Evolutionary conservation across 495 filamentous ascomycete species (phyloP).

Genomic region (Penicillium maclennaniae): DNA sequence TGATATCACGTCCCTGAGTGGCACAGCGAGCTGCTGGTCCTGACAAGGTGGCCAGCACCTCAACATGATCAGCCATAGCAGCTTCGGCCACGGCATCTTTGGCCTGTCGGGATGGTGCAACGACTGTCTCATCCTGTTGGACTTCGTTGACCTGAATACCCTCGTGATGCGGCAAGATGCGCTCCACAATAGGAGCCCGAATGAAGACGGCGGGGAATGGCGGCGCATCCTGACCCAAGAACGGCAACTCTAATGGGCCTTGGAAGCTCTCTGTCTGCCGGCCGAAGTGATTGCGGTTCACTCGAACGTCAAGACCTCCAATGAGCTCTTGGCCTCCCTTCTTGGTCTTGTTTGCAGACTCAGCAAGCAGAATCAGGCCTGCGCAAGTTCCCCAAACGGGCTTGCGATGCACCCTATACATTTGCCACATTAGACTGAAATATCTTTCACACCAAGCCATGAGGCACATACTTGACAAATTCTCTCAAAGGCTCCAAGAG

Average conservation of each 20-base stretch:
- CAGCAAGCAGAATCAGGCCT: slow-evolving; percentile 85
- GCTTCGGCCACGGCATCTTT: slow-evolving; percentile 40
- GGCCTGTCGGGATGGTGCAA: slow-evolving; percentile 58
- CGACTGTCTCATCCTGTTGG: slow-evolving; percentile 55
- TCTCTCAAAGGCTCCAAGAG: slow-evolving; percentile 80
- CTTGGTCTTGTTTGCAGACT: slow-evolving; percentile 84
- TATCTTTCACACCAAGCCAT: neutral
- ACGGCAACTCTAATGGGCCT: slow-evolving; percentile 68
- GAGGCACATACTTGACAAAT: slow-evolving; percentile 79
- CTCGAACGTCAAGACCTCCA: slow-evolving; percentile 84
- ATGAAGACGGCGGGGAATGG: slow-evolving; percentile 89
- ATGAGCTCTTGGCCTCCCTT: slow-evolving; percentile 90
- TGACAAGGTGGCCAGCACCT: slow-evolving; percentile 49
- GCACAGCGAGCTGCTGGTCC: slow-evolving; percentile 41
- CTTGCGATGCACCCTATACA: slow-evolving; percentile 51
- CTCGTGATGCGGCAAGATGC: slow-evolving; percentile 57
- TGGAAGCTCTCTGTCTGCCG: slow-evolving; percentile 92
- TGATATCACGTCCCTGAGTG: slow-evolving; percentile 35
- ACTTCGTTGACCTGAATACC: slow-evolving; percentile 51
- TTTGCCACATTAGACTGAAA: slow-evolving; percentile 19
- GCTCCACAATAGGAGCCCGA: slow-evolving; percentile 88
- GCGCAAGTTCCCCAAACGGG: slow-evolving; percentile 97
- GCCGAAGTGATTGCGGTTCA: slow-evolving; percentile 95
- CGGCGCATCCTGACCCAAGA: slow-evolving; percentile 50
- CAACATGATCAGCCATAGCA: slow-evolving; percentile 44